Evolutionary conservation across 176 grass and related monocot species (phyloP), one percentile per base, ranked within the genome.

Genomic region (Triticum timopheevii): DNA sequence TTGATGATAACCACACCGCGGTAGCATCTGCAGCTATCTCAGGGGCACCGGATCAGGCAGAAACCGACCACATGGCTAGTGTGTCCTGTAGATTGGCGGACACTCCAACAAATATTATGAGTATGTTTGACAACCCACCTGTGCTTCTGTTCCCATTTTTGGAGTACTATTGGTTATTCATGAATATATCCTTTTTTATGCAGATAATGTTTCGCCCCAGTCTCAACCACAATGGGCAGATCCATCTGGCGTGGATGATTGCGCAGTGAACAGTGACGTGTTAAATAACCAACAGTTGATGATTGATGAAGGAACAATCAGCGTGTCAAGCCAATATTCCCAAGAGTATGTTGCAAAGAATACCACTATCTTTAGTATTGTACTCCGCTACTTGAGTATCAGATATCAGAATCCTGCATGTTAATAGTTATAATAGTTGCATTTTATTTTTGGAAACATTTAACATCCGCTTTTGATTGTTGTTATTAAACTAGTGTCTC

Each of bases 261-360:
- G 72, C 74, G 89, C 82, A 8, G 52, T 89, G 64, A 94, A 86
- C 84, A 90, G 71, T 35, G 92, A 91, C 36, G 88, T 80, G 66
- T 36, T 93, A 69, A 88, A 90, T 85, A 89, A 83, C 47, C 84
- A 92, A 75, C 88, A 94, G 2, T 79, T 98, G 83, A 76, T 67
- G 20, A 90, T 98, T 5, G 96, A 98, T 83, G 96, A 96, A 72
- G 96, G 96, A 79, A 96, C 92, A 4, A 98, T 98, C 73, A 91
- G 76, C 25, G 50, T 95, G 45, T 98, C 96, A 68, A 85, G 86
- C 68, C 87, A 90, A 24, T 98, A 98, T 90, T 98, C 96, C 35
- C 90, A 98, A 85, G 90, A 92, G 96, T 96, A 89, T 9, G 96
- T 85, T n/a, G 13, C 65, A 52, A 82, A 91, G 22, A 90, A 65